Conservation (phyloP, 192 early-diverging fungal genomes). For the Mortierella alpina region DNA sequence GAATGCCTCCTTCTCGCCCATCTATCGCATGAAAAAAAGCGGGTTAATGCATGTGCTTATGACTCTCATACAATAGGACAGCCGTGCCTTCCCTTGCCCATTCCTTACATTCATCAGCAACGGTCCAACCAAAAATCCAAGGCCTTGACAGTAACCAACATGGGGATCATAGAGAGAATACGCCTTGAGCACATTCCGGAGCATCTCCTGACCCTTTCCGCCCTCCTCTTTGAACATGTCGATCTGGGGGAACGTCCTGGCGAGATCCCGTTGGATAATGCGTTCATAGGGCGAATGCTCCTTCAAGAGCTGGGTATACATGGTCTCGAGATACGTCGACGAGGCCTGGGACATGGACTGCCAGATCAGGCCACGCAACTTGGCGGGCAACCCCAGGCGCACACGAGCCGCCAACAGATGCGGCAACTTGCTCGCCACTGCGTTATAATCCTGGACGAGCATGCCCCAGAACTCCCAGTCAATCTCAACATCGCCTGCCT, state of each 20-base stretch:
- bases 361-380: conserved; percentile 91
- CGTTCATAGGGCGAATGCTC: conserved; percentile 86
- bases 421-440: conserved; percentile 74
- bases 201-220: conserved; percentile 86
- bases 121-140: conserved; percentile 94
- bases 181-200: conserved; percentile 91
- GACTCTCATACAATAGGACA: not conserved
- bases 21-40: conserved; percentile 57
- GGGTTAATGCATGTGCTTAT: too few relatives aligned
- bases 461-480: conserved; percentile 89
- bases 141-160: conserved; percentile 98
- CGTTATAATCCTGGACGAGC: conserved; percentile 82
- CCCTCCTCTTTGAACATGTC: conserved; percentile 86
- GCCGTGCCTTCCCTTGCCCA: not conserved
- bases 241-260: conserved; percentile 91
- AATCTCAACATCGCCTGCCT: conserved; percentile 46
- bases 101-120: conserved; percentile 86
- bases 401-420: conserved; percentile 78
- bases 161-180: conserved; percentile 94
- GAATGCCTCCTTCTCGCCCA: conserved; percentile 95
- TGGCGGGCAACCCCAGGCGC: conserved; percentile 81
- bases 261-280: conserved; percentile 91
- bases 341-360: conserved; percentile 90
- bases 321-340: conserved; percentile 79
- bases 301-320: conserved; percentile 82